These are phyloP conservation scores for Pichia sp. DNA, from an alignment of 1,139 yeast genomes.

Conservation along the genomic window DNA sequence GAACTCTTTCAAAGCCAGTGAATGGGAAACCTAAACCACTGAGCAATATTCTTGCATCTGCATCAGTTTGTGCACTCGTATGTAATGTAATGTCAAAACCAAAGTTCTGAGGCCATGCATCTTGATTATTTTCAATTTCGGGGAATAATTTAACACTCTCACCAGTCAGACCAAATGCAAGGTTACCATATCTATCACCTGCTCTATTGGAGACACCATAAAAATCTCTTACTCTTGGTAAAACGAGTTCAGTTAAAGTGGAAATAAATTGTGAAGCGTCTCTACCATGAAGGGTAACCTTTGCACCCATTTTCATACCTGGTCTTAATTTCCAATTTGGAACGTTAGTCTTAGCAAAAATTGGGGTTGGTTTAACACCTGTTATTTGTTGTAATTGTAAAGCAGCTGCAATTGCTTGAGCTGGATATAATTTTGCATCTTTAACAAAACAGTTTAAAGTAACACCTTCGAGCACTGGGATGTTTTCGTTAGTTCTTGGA, in stretches of 20 bases:
- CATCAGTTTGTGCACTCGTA: slow-evolving; percentile 86
- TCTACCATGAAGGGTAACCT: slow-evolving; percentile 68
- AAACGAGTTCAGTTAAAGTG: slow-evolving; percentile 84
- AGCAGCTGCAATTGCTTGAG: slow-evolving; percentile 71
- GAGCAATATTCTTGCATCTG: slow-evolving; percentile 81
- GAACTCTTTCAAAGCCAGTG: slow-evolving; percentile 43
- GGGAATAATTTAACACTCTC: slow-evolving; percentile 83
- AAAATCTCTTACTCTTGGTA: slow-evolving; percentile 89
- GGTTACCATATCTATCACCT: slow-evolving; percentile 83
- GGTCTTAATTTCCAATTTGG: slow-evolving; percentile 83
- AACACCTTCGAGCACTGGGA: slow-evolving; percentile 65
- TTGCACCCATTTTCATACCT: slow-evolving; percentile 91
- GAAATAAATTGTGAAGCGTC: slow-evolving; percentile 81
- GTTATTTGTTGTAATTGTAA: slow-evolving; percentile 89
- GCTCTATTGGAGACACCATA: slow-evolving; percentile 67
- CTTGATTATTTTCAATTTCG: slow-evolving; percentile 87
- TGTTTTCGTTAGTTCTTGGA: slow-evolving; percentile 57
- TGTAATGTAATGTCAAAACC: slow-evolving; percentile 84
- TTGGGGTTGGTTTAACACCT: slow-evolving; percentile 71
- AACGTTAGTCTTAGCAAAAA: slow-evolving; percentile 73
- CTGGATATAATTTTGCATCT: slow-evolving; percentile 65
- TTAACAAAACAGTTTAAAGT: slow-evolving; percentile 72
- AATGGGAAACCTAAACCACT: slow-evolving; percentile 85
- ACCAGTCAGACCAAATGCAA: slow-evolving; percentile 76
- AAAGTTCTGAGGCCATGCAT: slow-evolving; percentile 79